phyloP scores from a whole-genome alignment of 2,329 filamentous ascomycete species.

The Emericellopsis atlantica region DNA sequence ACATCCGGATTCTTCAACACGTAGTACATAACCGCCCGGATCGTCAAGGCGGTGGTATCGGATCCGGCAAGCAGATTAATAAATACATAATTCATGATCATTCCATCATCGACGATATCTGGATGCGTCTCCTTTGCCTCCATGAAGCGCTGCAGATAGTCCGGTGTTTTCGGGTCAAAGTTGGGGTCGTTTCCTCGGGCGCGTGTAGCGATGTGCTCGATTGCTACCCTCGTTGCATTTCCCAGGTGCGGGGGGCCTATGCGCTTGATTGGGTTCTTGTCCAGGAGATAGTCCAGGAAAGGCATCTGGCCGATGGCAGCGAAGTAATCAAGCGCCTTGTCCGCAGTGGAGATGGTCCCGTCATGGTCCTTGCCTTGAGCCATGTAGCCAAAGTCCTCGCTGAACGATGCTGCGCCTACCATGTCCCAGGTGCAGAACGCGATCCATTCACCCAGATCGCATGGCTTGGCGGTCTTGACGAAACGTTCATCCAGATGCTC shows the following conservation, averaged over 20 bases:
- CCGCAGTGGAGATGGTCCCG: constrained; percentile 4
- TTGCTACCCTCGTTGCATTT: constrained; percentile 8
- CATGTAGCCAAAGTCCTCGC: constrained; percentile 26
- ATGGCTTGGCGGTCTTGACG: constrained; percentile 5
- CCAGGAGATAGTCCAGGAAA: constrained; percentile 12
- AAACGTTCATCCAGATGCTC: constrained; percentile 14
- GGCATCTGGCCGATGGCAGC: constrained; percentile 12
- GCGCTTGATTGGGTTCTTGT: constrained; percentile 7
- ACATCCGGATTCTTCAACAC: constrained; percentile 17
- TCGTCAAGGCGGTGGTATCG: constrained; percentile 20
- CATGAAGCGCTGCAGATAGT: constrained; percentile 21
- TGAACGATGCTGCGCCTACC: constrained; percentile 24
- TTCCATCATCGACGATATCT: constrained; percentile 20
- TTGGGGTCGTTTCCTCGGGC: constrained; percentile 9
- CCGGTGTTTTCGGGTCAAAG: constrained; percentile 4
- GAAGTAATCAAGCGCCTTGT: constrained; percentile 16
- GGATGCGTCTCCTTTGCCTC: constrained; percentile 18
- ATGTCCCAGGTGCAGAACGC: constrained; percentile 21
- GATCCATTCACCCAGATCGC: constrained; percentile 12
- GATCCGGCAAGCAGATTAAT: constrained; percentile 21
- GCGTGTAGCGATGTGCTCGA: constrained; percentile 7
- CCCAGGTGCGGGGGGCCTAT: constrained; percentile 6
- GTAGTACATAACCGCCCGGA: constrained; percentile 22
- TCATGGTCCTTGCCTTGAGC: constrained; percentile 12
- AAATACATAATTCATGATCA: constrained; percentile 20